phyloP scores from a whole-genome alignment of 495 filamentous ascomycete species.

The Baudoinia panamericana region DNA sequence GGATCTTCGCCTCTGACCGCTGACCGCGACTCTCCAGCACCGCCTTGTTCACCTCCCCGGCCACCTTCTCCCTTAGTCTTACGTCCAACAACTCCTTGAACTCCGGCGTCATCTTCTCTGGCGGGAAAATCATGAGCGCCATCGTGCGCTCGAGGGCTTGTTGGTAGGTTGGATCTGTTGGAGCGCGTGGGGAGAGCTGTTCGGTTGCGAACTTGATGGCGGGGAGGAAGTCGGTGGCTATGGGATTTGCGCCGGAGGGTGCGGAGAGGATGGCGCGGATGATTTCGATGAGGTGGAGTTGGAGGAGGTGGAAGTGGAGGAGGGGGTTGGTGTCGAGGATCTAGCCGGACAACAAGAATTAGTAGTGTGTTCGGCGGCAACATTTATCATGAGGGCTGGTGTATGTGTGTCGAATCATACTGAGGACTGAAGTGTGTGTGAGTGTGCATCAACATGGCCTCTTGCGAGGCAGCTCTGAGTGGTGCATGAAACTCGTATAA shows the following conservation, averaged over 20 bases:
- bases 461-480: slow-evolving; percentile 72
- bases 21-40: slow-evolving; percentile 60
- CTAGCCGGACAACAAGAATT: slow-evolving; percentile 33
- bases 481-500: slow-evolving; percentile 99
- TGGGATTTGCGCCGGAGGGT: slow-evolving; percentile 24
- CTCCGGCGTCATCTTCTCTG: slow-evolving; percentile 59
- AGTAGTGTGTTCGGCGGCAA: not conserved
- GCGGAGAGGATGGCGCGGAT: slow-evolving; percentile 50
- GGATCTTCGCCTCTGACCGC: slow-evolving; percentile 65
- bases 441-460: slow-evolving; percentile 74
- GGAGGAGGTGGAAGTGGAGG: slow-evolving; percentile 81
- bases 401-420: slow-evolving; percentile 55
- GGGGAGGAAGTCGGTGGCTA: slow-evolving; percentile 52
- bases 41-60: slow-evolving; percentile 73
- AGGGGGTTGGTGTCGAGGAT: slow-evolving; percentile 73
- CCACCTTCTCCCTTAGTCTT: slow-evolving; percentile 68
- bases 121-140: slow-evolving; percentile 76
- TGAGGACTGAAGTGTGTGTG: slow-evolving; percentile 79
- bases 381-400: too few species aligned
- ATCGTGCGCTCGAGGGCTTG: slow-evolving; percentile 86
- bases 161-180: slow-evolving; percentile 67
- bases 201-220: slow-evolving; percentile 78
- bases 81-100: slow-evolving; percentile 65
- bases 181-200: slow-evolving; percentile 75
- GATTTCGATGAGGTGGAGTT: slow-evolving; percentile 84